Evolutionary conservation across 1,284 basidiomycete genomes (phyloP), one percentile per base, ranked within the genome.

Genomic region (Ustilago sp.): DNA sequence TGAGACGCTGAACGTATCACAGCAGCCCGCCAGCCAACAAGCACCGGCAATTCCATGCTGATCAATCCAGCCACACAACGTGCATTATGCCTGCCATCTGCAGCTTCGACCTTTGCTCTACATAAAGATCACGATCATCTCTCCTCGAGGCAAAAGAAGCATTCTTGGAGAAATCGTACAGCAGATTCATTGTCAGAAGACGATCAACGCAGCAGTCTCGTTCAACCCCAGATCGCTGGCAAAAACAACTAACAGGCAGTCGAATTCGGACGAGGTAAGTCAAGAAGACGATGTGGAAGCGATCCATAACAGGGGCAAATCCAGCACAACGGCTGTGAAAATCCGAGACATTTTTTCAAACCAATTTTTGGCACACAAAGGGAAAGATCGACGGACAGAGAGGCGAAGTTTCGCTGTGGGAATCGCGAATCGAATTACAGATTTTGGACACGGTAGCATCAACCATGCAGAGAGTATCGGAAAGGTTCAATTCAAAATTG

Each of bases 341-440:
- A 53, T 38, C 32, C 34, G 51, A 53, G 51, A 38, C 51, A 53
- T 23, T 50, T 32, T 23, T 50, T 32, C 9, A 50, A 50, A 31
- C 34, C 51, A 53, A 15, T 34, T 19, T 52, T 28, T 43, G 9
- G 9, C 15, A 17, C 39, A 43, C 39, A 43, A 17, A 11, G 13
- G 39, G 19, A 4, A 58, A 34, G 56, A 58, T 58, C 56, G 45
- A 32, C 56, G n/a, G 41, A 19, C 43, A 58, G 43, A 58, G 34
- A 58, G 34, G 56, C 56, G 34, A 58, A 58, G 13, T 58, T 58
- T 15, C 5, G 47, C 47, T n/a, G 12, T 48, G n/a, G 19, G 23
- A 28, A 23, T 19, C 9, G 8, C 19, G 19, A 48, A 48, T 50
- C 48, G 48, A 50, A 50, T 4, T 13, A 28, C 48, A 28, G n/a